Percentiles rank a stretch among this genome's conserved stretches.
phyloP scores from a whole-genome alignment of 257 asterid species.

The Fraxinus pennsylvanica region DNA sequence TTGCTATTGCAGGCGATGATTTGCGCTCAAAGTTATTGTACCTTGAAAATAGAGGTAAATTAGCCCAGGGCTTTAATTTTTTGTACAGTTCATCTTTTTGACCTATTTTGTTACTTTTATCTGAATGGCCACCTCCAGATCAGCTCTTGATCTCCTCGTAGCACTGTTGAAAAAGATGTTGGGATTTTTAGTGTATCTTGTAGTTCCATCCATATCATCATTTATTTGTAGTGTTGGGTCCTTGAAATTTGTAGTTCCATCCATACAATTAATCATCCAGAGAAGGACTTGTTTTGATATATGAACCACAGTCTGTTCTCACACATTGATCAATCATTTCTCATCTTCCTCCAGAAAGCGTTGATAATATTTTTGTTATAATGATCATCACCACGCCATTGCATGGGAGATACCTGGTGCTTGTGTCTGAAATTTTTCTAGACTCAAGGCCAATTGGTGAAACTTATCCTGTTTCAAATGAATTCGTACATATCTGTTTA shows the following conservation, averaged over 20 bases:
- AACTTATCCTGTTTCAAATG: neutral
- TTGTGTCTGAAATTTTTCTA: neutral
- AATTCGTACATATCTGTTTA: neutral
- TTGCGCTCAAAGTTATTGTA: conserved; percentile 74
- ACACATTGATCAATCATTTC: neutral
- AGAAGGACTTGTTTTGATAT: too few relatives aligned
- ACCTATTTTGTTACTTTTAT: neutral
- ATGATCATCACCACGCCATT: neutral
- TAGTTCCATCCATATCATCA: neutral
- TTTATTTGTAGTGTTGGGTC: neutral
- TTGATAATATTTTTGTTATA: neutral
- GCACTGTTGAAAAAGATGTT: neutral
- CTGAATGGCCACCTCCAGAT: neutral
- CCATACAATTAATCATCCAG: neutral
- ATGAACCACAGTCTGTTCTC: neutral
- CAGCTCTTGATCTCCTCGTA: neutral
- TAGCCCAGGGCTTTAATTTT: conserved; percentile 4
- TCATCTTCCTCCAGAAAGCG: neutral
- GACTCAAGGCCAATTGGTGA: neutral
- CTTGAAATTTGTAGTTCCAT: neutral
- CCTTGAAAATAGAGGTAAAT: conserved; percentile 90
- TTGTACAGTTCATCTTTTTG: conserved; percentile 6
- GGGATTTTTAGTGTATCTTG: neutral
- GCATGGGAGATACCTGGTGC: neutral
- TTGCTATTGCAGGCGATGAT: conserved; percentile 96